A percentile compares a stretch with the other conserved stretches of the same genome.
Evolutionary conservation across 257 asterid genomes (phyloP).

Genomic region (Penstemon davidsonii): DNA sequence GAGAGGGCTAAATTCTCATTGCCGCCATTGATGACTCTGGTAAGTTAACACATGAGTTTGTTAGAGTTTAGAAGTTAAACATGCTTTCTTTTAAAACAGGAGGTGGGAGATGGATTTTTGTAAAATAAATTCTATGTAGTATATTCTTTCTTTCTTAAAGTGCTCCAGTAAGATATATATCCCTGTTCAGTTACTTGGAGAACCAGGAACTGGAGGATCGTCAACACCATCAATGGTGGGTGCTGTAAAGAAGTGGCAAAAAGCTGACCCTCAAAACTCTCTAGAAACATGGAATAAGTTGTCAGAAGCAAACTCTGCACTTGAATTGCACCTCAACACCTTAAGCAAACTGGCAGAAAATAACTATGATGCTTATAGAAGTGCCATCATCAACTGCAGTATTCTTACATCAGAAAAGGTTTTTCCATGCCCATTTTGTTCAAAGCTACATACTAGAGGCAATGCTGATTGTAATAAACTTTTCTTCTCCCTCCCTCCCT

Average conservation of each 20-base stretch:
- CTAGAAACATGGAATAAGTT: constrained; percentile 77
- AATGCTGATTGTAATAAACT: not conserved
- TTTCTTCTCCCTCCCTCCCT: too few relatives aligned
- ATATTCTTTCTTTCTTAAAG: constrained; percentile 23
- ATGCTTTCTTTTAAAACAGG: too few relatives aligned
- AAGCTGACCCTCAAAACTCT: constrained; percentile 76
- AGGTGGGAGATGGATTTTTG: too few relatives aligned
- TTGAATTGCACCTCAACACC: constrained; percentile 69
- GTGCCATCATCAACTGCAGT: constrained; percentile 63
- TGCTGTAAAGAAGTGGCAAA: constrained; percentile 98
- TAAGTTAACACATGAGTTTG: constrained; percentile 40
- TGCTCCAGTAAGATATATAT: constrained; percentile 21
- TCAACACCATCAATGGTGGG: constrained; percentile 99
- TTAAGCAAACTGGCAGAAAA: constrained; percentile 64
- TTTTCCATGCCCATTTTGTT: constrained; percentile 8
- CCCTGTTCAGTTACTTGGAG: constrained; percentile 82
- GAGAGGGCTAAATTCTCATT: constrained; percentile 81
- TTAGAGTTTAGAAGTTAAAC: too few relatives aligned
- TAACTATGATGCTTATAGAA: constrained; percentile 49
- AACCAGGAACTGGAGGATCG: constrained; percentile 98
- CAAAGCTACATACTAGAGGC: not conserved
- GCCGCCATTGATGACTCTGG: constrained; percentile 97
- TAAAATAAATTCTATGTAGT: too few relatives aligned
- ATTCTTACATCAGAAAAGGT: constrained; percentile 70
- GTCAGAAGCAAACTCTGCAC: constrained; percentile 73